Conservation (phyloP, 2,329 filamentous ascomycete species). For the Pestalotiopsis sp. region DNA sequence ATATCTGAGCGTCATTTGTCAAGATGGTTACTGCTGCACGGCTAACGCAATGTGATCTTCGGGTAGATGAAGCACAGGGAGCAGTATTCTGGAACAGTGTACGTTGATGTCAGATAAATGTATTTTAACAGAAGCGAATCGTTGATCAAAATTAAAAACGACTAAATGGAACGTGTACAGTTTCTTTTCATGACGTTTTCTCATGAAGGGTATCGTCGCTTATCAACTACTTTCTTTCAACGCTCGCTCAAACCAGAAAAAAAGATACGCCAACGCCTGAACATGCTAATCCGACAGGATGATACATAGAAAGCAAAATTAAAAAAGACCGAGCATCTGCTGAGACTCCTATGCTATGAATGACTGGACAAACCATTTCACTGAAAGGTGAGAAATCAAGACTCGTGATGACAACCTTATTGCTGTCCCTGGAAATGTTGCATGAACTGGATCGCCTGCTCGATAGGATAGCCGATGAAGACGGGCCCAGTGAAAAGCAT, state of each 20-base stretch:
- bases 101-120: no score
- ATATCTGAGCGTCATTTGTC: no score
- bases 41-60: no score
- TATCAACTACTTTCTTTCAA: neutral
- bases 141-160: neutral
- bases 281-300: neutral
- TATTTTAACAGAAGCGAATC: neutral
- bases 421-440: constrained; percentile 52
- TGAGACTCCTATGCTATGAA: neutral
- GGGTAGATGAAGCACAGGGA: no score
- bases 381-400: neutral
- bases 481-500: constrained; percentile 93
- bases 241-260: neutral
- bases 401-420: neutral
- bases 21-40: no score
- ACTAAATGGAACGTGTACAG: neutral
- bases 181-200: neutral
- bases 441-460: constrained; percentile 78
- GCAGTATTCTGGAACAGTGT: no score
- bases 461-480: constrained; percentile 87
- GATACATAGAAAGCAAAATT: neutral
- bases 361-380: neutral
- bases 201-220: constrained; percentile 9
- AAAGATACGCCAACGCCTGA: constrained; percentile 4
- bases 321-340: neutral